A percentile compares a stretch with the other conserved stretches of the same genome.
phyloP scores from a whole-genome alignment of 257 asterid genomes.

The Lycium ferocissimum region DNA sequence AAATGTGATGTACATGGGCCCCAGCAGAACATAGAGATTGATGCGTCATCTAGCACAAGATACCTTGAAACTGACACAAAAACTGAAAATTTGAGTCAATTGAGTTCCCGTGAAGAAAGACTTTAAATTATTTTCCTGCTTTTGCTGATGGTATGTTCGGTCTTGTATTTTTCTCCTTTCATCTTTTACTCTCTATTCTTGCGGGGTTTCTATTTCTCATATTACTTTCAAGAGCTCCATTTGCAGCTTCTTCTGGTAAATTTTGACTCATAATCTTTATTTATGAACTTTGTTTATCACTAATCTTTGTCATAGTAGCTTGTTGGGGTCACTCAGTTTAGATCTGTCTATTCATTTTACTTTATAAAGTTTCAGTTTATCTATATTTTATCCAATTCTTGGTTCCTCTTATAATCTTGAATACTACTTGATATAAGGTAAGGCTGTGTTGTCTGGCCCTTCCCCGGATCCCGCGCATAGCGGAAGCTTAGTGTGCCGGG shows the following conservation, averaged over 20 bases:
- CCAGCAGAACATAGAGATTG: conserved; percentile 13
- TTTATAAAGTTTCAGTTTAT: background rate
- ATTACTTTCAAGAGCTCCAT: background rate
- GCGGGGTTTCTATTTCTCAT: background rate
- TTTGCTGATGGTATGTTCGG: background rate
- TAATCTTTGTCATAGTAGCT: background rate
- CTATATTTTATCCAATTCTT: too few species aligned
- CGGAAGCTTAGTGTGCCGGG: too few species aligned
- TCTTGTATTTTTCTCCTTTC: background rate
- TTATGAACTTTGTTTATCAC: background rate
- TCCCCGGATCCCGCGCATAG: too few species aligned
- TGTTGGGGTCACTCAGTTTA: background rate
- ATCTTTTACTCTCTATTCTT: background rate
- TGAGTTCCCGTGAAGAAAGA: background rate
- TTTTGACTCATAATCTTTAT: too few species aligned
- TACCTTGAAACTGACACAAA: conserved; percentile 19
- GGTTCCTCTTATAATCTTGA: background rate
- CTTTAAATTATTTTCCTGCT: background rate
- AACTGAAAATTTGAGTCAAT: conserved; percentile 17
- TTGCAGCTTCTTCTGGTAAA: background rate
- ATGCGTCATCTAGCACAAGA: background rate
- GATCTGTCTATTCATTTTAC: background rate
- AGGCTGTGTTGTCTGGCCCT: too few species aligned
- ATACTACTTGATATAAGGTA: background rate
- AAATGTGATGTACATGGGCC: background rate